Evolutionary conservation across 2,329 filamentous ascomycete genomes (phyloP).

Genomic region (Penicillium concentricum): DNA sequence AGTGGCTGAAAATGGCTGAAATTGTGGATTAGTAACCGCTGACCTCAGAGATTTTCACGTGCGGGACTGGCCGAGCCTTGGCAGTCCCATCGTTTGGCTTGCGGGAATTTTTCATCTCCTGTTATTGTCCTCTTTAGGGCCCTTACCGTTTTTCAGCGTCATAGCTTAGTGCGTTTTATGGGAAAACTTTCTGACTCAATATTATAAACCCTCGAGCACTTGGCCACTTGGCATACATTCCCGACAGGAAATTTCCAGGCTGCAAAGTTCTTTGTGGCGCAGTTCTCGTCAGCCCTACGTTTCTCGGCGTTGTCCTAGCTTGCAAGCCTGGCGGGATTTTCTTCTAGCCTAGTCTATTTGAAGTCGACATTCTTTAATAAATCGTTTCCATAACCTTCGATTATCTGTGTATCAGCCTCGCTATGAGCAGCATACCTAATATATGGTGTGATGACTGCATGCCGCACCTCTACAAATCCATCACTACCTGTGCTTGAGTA

Average conservation of each 20-base stretch:
- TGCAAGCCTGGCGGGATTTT: neutral
- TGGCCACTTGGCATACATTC: constrained; percentile 3
- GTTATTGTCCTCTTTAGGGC: neutral
- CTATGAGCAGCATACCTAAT: neutral
- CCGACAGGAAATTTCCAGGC: neutral
- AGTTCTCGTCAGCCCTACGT: constrained; percentile 4
- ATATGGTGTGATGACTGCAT: neutral
- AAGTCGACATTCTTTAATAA: neutral
- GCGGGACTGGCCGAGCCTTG: neutral
- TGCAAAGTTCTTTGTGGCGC: neutral
- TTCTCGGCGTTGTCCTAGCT: neutral
- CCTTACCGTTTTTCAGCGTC: neutral
- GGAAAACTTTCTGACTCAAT: neutral
- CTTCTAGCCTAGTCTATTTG: neutral
- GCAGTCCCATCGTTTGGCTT: neutral
- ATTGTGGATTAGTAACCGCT: neutral
- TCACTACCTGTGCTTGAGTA: neutral
- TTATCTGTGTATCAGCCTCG: neutral
- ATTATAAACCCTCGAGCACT: neutral
- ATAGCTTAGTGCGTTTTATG: neutral
- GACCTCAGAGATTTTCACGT: constrained; percentile 3
- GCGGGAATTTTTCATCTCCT: neutral
- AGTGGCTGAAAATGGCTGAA: neutral
- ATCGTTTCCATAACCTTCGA: neutral
- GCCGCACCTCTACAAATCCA: neutral